phyloP scores from a whole-genome alignment of 106 monocot genomes.

The Acorus calamus region DNA sequence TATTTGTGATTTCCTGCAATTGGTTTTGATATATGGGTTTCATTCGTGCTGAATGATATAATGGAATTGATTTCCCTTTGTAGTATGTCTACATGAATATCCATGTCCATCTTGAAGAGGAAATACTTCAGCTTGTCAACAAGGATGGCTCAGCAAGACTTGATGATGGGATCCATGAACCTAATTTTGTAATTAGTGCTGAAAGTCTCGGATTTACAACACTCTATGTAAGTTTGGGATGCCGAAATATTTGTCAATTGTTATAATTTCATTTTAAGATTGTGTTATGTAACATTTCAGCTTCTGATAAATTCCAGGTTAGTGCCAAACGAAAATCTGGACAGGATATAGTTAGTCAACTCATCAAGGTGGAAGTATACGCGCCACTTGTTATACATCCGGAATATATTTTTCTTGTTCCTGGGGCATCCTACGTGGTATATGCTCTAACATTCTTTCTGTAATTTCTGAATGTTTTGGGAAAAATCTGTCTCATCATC shows the following conservation, averaged over 20 bases:
- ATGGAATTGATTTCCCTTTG: constrained; percentile 7
- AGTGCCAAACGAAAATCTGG: constrained; percentile 45
- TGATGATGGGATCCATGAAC: constrained; percentile 20
- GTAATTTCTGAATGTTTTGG: not conserved
- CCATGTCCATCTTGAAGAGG: constrained; percentile 53
- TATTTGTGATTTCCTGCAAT: no score
- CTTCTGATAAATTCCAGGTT: constrained; percentile 41
- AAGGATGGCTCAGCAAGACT: constrained; percentile 21
- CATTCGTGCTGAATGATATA: not conserved
- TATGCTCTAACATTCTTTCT: constrained; percentile 1
- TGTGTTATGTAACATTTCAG: not conserved
- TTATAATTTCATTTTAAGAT: not conserved
- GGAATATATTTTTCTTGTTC: constrained; percentile 66
- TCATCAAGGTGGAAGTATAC: constrained; percentile 83
- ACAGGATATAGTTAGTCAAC: constrained; percentile 54
- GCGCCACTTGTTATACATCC: constrained; percentile 55
- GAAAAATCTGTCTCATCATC: no score
- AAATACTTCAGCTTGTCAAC: constrained; percentile 39
- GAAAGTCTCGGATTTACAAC: constrained; percentile 42
- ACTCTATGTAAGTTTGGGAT: constrained; percentile 67
- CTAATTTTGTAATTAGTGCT: constrained; percentile 61
- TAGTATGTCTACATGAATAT: constrained; percentile 78
- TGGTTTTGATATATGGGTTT: not conserved
- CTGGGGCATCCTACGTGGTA: constrained; percentile 90
- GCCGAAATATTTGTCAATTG: not conserved